Percentiles rank a stretch among this genome's conserved stretches.
Conservation (phyloP, 495 filamentous ascomycete species). For the Hyaloscypha variabilis region DNA sequence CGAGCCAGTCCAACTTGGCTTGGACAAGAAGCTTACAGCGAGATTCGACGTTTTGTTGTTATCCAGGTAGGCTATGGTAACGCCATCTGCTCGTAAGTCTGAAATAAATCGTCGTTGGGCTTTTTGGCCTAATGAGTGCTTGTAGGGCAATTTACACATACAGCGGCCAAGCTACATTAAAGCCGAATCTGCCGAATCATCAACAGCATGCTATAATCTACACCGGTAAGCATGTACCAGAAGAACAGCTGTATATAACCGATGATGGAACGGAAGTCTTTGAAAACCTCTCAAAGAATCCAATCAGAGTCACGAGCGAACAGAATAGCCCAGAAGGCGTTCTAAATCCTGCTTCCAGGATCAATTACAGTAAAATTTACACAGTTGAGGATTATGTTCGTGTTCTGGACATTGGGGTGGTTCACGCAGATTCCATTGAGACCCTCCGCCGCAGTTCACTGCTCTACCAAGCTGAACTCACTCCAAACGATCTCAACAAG, state of each 20-base stretch:
- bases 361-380: no score
- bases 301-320: constrained; percentile 18
- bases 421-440: no score
- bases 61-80: constrained; percentile 5
- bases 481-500: no score
- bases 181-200: constrained; percentile 13
- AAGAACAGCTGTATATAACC: not conserved
- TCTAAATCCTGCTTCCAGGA: not conserved
- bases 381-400: no score
- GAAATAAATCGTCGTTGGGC: not conserved
- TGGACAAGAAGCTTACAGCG: constrained; percentile 6
- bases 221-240: not conserved
- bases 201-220: constrained; percentile 27
- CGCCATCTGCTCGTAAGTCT: constrained; percentile 20
- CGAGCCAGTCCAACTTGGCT: not conserved
- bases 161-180: constrained; percentile 13
- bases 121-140: not conserved
- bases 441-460: no score
- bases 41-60: constrained; percentile 28
- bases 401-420: not conserved
- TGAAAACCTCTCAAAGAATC: constrained; percentile 17
- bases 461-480: no score
- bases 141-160: constrained; percentile 23
- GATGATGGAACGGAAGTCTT: not conserved
- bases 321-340: not conserved